Evolutionary conservation across 352 stramenopile genomes (phyloP).

Genomic region (Phytophthora parvispora): DNA sequence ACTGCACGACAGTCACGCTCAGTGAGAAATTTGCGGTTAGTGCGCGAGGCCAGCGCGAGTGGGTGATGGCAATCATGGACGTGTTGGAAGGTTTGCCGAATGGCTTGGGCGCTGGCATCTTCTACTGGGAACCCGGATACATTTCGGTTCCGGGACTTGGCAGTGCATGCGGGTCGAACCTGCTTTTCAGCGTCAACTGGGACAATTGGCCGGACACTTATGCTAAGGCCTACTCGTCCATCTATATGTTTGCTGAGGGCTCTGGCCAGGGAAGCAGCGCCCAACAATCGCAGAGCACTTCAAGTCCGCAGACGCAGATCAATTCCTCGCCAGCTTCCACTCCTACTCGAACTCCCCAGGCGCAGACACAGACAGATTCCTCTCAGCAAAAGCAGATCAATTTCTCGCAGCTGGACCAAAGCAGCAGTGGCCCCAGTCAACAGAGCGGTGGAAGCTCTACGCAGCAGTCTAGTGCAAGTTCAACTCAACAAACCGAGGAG

Average conservation of each 20-base stretch:
- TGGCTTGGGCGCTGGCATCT: constrained; percentile 36
- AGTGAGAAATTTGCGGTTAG: constrained; percentile 35
- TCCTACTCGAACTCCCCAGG: neutral
- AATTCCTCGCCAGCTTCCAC: neutral
- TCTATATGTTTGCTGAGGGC: constrained; percentile 28
- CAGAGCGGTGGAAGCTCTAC: neutral
- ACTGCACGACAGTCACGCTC: constrained; percentile 32
- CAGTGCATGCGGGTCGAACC: constrained; percentile 34
- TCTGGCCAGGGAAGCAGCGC: constrained; percentile 2
- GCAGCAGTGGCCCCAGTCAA: neutral
- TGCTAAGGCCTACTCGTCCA: constrained; percentile 33
- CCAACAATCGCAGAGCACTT: neutral
- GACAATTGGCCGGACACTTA: constrained; percentile 26
- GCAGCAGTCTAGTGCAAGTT: neutral
- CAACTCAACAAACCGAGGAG: neutral
- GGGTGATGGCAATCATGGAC: constrained; percentile 34
- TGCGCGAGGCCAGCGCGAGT: constrained; percentile 32
- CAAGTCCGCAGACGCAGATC: neutral
- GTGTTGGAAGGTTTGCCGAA: constrained; percentile 33
- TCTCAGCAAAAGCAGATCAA: neutral
- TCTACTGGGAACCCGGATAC: constrained; percentile 50
- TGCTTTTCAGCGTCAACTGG: constrained; percentile 48
- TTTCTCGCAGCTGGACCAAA: constrained; percentile 15
- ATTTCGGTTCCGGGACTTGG: constrained; percentile 33
- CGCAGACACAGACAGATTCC: neutral